Percentiles rank a stretch among this genome's conserved stretches.
Conservation (phyloP, 192 early-diverging fungal species). For the Piromyces sp. region DNA sequence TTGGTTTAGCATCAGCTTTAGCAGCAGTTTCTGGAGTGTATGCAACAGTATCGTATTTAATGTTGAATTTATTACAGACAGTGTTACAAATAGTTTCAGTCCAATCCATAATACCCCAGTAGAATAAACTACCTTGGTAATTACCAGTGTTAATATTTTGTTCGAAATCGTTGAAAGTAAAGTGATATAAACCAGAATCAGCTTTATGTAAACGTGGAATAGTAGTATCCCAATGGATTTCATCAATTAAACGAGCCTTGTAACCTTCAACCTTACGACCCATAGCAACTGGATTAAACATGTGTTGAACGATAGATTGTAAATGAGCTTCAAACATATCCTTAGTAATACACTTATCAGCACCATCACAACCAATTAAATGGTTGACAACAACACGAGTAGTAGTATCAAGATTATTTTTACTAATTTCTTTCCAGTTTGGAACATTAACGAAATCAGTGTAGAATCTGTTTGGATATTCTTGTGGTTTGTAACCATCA, state of each 20-base stretch:
- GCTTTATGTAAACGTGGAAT: background rate
- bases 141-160: background rate
- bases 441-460: background rate
- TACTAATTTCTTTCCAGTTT: background rate
- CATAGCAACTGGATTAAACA: background rate
- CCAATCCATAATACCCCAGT: background rate
- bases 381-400: background rate
- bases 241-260: background rate
- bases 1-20: background rate
- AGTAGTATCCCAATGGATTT: background rate
- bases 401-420: background rate
- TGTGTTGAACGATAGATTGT: background rate
- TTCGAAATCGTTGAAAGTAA: background rate
- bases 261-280: background rate
- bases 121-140: background rate
- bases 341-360: background rate
- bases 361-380: background rate
- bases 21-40: background rate
- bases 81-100: background rate
- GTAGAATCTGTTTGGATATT: background rate
- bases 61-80: background rate
- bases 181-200: background rate
- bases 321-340: background rate
- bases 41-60: background rate
- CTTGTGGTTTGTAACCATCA: background rate